Conservation (phyloP, 2,329 filamentous ascomycete genomes). For the Ascomycota sp. region DNA sequence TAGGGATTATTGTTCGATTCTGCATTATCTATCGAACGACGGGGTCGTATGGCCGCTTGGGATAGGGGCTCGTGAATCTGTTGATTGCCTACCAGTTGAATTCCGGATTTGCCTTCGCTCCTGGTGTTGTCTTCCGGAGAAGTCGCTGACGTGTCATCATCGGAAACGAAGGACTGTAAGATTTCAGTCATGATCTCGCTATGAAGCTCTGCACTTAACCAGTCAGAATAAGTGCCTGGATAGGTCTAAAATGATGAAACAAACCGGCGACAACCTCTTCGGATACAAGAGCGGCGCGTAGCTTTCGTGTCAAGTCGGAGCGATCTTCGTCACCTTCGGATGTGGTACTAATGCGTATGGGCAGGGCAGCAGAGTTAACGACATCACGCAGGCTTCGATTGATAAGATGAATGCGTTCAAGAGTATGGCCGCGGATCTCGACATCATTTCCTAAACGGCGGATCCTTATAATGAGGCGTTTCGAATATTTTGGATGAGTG, state of each 20-base stretch:
- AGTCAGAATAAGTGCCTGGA: background rate
- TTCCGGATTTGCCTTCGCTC: no score
- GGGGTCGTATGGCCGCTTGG: no score
- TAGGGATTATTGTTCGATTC: background rate
- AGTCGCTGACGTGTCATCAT: no score
- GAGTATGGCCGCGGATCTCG: conserved; percentile 60
- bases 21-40: no score
- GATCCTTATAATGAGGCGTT: conserved; percentile 65
- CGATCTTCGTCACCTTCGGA: conserved; percentile 26
- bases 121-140: no score
- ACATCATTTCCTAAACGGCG: conserved; percentile 66
- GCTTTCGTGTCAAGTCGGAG: conserved; percentile 22
- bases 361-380: conserved; percentile 37
- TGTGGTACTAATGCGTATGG: conserved; percentile 31
- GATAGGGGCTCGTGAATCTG: no score
- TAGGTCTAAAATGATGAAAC: conserved; percentile 1
- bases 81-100: no score
- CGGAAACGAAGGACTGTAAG: no score
- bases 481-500: conserved; percentile 64
- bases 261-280: conserved; percentile 36
- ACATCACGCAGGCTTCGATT: conserved; percentile 56
- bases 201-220: background rate
- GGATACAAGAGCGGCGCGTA: conserved; percentile 53
- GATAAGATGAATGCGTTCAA: conserved; percentile 62
- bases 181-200: conserved; percentile 32